Percentiles rank a stretch among this genome's conserved stretches.
Evolutionary conservation across 2,329 filamentous ascomycete species (phyloP).

Genomic region (Pyrenophora seminiperda): DNA sequence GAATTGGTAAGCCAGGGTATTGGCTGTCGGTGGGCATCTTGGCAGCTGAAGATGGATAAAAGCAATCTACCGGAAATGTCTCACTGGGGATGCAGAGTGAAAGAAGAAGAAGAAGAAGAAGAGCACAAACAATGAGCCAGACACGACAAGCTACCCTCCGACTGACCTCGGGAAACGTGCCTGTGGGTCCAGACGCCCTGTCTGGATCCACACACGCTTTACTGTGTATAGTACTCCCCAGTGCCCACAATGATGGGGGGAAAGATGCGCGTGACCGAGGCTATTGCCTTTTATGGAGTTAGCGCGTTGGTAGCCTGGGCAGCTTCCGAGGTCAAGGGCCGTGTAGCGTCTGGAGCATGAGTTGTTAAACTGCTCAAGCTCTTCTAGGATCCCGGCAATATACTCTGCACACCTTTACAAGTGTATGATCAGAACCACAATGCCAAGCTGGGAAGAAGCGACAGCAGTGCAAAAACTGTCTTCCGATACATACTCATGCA

Average conservation of each 20-base stretch:
- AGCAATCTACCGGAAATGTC: background rate
- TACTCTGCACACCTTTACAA: too few species aligned
- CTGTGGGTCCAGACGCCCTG: conserved; percentile 13
- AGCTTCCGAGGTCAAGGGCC: conserved; percentile 27
- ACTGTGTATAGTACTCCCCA: conserved; percentile 20
- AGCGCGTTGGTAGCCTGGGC: conserved; percentile 11
- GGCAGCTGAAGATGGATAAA: conserved; percentile 12
- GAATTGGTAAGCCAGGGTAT: conserved; percentile 70
- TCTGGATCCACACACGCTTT: conserved; percentile 20
- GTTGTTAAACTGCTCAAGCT: too few species aligned
- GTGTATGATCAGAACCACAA: conserved; percentile 13
- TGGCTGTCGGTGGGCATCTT: conserved; percentile 73
- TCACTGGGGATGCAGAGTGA: conserved; percentile 9
- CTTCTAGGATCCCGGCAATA: too few species aligned
- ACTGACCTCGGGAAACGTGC: conserved; percentile 18
- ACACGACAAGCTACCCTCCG: conserved; percentile 9
- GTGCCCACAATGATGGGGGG: conserved; percentile 17
- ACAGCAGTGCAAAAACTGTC: conserved; percentile 55
- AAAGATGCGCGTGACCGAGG: conserved; percentile 21
- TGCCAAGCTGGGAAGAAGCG: conserved; percentile 54
- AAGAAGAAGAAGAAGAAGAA: conserved; percentile 9
- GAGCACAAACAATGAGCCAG: conserved; percentile 10
- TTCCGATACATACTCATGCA: conserved; percentile 63
- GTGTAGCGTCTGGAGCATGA: background rate
- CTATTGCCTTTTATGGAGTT: conserved; percentile 21